Evolutionary conservation across 148 eudicot genomes (phyloP), one percentile per base, ranked within the genome.

Genomic region (Fagopyrum homotropicum): DNA sequence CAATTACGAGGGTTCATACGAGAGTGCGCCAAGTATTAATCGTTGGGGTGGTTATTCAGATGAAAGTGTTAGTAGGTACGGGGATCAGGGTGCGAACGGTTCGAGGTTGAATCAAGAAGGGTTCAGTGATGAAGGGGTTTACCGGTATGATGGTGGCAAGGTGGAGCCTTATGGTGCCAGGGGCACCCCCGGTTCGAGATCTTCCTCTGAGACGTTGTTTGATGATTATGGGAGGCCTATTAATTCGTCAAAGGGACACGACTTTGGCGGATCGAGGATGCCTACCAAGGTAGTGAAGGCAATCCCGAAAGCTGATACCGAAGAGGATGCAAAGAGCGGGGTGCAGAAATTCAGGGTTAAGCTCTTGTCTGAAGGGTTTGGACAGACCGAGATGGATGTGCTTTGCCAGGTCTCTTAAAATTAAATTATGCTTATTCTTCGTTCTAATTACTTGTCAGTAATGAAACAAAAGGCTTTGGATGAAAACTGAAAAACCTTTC

Each of bases 151-250:
- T 73, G 98, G 94, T 19, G 98, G 94, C 29, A 89, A 83, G 45
- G 74, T 72, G 35, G 97, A 91, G 80, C 97, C 97, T 0, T 93
- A 91, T 77, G 97, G 95, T 16, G 85, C 92, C 9, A 78, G 92
- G 35, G 96, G 96, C 0, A 89, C 89, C 0, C 86, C 73, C n/a
- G 50, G 51, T 16, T n/a, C 26, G 29, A 45, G 29, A 45, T n/a
- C 26, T n/a, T 88, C 92, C 91, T 85, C 92, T 10, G 80, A 83
- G 3, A 35, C 49, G 49, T 22, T 82, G 80, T 93, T 93, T 76
- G 98, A 93, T 84, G 98, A 93, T 85, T 93, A 89, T 75, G 98
- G 97, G 16, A 89, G 98, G 85, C 83, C 97, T 0, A 89, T 93
- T 78, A 82, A 85, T 30, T 59, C 86, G 4, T 72, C 87, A 46